These are phyloP conservation scores for Barbatosphaeria neglecta DNA, from an alignment of 495 filamentous ascomycete genomes.

Conservation along the genomic window DNA sequence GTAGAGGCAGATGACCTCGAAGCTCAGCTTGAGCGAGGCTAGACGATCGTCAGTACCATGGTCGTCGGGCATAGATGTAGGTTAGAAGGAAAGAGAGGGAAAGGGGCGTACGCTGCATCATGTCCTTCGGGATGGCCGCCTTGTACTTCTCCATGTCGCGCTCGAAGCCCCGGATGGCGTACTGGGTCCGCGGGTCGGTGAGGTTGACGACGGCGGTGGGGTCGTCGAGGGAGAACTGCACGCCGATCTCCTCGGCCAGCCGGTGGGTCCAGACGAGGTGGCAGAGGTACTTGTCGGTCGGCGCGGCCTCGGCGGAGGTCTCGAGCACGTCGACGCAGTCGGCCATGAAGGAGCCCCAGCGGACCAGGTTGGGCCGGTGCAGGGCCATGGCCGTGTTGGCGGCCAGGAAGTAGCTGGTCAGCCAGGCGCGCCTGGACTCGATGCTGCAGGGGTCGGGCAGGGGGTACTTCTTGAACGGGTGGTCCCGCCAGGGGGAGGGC, in stretches of 20 bases:
- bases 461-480: slow-evolving; percentile 34
- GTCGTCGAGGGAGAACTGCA: slow-evolving; percentile 69
- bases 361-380: slow-evolving; percentile 68
- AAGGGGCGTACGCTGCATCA: slow-evolving; percentile 28
- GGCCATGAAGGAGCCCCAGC: slow-evolving; percentile 75
- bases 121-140: slow-evolving; percentile 36
- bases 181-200: slow-evolving; percentile 60
- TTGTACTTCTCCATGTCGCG: slow-evolving; percentile 62
- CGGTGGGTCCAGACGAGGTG: slow-evolving; percentile 68
- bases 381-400: slow-evolving; percentile 65
- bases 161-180: slow-evolving; percentile 65
- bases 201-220: slow-evolving; percentile 51
- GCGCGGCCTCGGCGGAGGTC: slow-evolving; percentile 54
- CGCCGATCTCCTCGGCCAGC: slow-evolving; percentile 70
- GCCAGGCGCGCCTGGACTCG: slow-evolving; percentile 67
- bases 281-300: slow-evolving; percentile 60
- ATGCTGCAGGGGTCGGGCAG: slow-evolving; percentile 50
- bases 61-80: neutral
- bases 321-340: slow-evolving; percentile 71
- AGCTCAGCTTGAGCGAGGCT: slow-evolving; percentile 48
- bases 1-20: slow-evolving; percentile 61
- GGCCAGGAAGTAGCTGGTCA: slow-evolving; percentile 70
- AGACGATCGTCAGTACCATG: neutral
- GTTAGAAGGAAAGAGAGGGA: neutral
- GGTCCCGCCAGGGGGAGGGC: slow-evolving; percentile 32